phyloP scores from a whole-genome alignment of 345 rosid species.

The Excoecaria cochinchinensis region DNA sequence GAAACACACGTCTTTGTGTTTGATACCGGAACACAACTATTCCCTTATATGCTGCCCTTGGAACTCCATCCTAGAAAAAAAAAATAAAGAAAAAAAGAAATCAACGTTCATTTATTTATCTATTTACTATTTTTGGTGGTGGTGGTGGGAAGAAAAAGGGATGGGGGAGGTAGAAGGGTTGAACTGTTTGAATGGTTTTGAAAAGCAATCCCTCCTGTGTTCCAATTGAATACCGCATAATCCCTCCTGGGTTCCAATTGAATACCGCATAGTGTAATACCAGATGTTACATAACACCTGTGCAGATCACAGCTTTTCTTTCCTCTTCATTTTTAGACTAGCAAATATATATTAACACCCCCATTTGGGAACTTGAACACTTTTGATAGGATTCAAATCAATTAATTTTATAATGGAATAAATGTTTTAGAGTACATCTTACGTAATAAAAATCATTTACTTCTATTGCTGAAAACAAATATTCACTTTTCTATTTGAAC shows the following conservation, averaged over 20 bases:
- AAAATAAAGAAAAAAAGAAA: background rate
- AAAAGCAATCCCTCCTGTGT: background rate
- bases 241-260: background rate
- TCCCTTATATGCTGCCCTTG: constrained; percentile 94
- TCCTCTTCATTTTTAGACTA: background rate
- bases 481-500: background rate
- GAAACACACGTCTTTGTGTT: constrained; percentile 60
- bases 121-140: too few relatives aligned
- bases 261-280: background rate
- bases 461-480: background rate
- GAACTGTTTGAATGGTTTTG: too few relatives aligned
- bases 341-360: background rate
- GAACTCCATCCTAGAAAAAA: constrained; percentile 76
- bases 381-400: background rate
- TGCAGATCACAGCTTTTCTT: background rate
- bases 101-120: too few relatives aligned
- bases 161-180: too few relatives aligned
- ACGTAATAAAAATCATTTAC: too few relatives aligned
- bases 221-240: background rate
- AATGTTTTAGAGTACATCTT: background rate
- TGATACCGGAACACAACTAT: constrained; percentile 75
- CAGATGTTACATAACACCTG: background rate
- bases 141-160: too few relatives aligned
- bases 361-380: background rate
- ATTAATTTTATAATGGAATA: background rate